These are phyloP conservation scores for Fusarium sp. DNA, from an alignment of 2,329 filamentous ascomycete genomes.

Conservation along the genomic window DNA sequence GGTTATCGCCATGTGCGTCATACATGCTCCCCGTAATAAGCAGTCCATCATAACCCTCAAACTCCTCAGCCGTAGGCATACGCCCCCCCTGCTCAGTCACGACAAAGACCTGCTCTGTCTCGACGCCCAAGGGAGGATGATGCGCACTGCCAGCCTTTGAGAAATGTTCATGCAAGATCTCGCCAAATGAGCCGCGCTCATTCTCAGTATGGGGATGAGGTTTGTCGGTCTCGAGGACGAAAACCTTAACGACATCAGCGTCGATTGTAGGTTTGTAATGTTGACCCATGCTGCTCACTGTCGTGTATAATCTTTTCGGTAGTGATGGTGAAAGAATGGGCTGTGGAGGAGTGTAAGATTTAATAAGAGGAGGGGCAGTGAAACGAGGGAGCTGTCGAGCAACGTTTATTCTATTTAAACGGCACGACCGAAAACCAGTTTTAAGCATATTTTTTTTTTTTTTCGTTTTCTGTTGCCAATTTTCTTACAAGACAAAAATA, in stretches of 20 bases:
- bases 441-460: conserved; percentile 4
- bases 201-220: conserved; percentile 66
- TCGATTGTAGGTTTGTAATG: conserved; percentile 49
- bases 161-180: conserved; percentile 68
- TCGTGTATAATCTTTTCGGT: conserved; percentile 12
- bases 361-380: background rate
- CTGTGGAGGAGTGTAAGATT: background rate
- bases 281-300: conserved; percentile 44
- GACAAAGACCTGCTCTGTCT: conserved; percentile 69
- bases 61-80: conserved; percentile 64
- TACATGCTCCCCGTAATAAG: conserved; percentile 79
- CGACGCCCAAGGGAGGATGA: conserved; percentile 67
- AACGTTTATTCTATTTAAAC: conserved; percentile 16
- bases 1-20: conserved; percentile 78
- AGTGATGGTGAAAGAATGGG: background rate
- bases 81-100: conserved; percentile 64
- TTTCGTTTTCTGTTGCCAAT: background rate
- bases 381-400: conserved; percentile 5
- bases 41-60: conserved; percentile 79
- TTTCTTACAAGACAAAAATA: conserved; percentile 1
- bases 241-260: conserved; percentile 54
- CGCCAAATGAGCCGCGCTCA: conserved; percentile 67
- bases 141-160: conserved; percentile 66
- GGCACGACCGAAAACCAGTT: conserved; percentile 17
- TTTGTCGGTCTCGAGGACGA: conserved; percentile 73